These are phyloP conservation scores for Phytophthora chlamydospora DNA, from an alignment of 352 stramenopile species.

Conservation along the genomic window DNA sequence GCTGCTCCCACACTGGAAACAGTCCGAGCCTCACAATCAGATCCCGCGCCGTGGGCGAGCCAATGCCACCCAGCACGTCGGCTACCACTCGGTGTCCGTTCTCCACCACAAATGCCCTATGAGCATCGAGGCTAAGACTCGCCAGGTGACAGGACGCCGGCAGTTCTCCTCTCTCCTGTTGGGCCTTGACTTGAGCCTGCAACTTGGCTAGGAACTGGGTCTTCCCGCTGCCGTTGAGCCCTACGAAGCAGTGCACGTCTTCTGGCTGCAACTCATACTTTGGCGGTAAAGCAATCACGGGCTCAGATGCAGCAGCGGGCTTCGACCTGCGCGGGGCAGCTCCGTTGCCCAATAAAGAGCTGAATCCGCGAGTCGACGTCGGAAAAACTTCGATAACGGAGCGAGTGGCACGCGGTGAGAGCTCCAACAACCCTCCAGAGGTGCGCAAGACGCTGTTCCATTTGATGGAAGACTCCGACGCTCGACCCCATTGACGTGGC, in stretches of 20 bases:
- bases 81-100: constrained; percentile 62
- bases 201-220: constrained; percentile 57
- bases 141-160: constrained; percentile 40
- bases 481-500: neutral
- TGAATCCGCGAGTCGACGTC: constrained; percentile 9
- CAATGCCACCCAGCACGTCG: constrained; percentile 73
- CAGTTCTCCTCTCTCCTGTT: constrained; percentile 30
- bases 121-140: constrained; percentile 85
- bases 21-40: constrained; percentile 93
- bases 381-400: constrained; percentile 13
- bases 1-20: constrained; percentile 87
- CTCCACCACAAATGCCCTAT: constrained; percentile 75
- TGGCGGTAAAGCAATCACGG: constrained; percentile 45
- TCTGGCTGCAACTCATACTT: constrained; percentile 52
- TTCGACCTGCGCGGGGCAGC: neutral
- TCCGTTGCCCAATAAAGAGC: constrained; percentile 23
- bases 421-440: constrained; percentile 7
- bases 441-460: constrained; percentile 6
- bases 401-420: neutral
- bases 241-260: constrained; percentile 76
- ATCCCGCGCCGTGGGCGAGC: constrained; percentile 78
- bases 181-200: constrained; percentile 36
- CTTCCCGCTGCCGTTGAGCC: constrained; percentile 76
- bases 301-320: constrained; percentile 14
- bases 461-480: neutral